These are phyloP conservation scores for Trametes versicolor DNA, from an alignment of 1,284 basidiomycete genomes.

Conservation along the genomic window DNA sequence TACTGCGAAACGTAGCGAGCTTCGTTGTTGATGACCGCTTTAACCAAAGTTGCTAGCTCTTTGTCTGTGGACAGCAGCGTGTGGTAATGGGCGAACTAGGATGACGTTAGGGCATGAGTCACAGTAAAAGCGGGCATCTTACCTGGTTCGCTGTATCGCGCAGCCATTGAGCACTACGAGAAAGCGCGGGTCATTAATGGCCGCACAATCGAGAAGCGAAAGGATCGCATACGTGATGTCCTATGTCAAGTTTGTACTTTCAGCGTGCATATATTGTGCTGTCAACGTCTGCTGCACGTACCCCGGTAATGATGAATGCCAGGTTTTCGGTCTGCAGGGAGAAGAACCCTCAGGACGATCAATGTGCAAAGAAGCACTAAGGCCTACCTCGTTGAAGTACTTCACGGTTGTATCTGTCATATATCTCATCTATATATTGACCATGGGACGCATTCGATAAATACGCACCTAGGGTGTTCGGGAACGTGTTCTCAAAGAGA, in stretches of 20 bases:
- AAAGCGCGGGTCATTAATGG: background rate
- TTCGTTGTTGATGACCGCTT: conserved; percentile 81
- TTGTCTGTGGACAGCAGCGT: conserved; percentile 63
- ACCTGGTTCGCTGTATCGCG: conserved; percentile 82
- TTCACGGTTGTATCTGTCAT: conserved; percentile 75
- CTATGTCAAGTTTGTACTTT: conserved; percentile 41
- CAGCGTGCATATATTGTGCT: background rate
- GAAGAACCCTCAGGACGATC: background rate
- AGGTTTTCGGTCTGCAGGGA: conserved; percentile 62
- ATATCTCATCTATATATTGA: background rate
- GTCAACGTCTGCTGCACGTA: conserved; percentile 44
- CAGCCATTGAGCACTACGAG: conserved; percentile 69
- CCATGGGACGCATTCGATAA: conserved; percentile 17
- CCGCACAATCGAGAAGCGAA: background rate
- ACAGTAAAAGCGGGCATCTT: conserved; percentile 34
- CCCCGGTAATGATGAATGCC: conserved; percentile 81
- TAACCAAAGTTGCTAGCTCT: conserved; percentile 69
- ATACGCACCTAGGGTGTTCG: conserved; percentile 72
- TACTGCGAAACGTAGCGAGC: conserved; percentile 77
- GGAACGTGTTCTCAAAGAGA: conserved; percentile 81
- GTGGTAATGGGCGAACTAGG: conserved; percentile 74
- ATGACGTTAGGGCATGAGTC: background rate
- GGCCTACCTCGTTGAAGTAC: conserved; percentile 67
- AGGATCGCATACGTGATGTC: conserved; percentile 66
- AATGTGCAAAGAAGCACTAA: conserved; percentile 15